A percentile compares a stretch with the other conserved stretches of the same genome.
Evolutionary conservation across 495 filamentous ascomycete species (phyloP).

Genomic region (Pseudomonodictys pantanalensis): DNA sequence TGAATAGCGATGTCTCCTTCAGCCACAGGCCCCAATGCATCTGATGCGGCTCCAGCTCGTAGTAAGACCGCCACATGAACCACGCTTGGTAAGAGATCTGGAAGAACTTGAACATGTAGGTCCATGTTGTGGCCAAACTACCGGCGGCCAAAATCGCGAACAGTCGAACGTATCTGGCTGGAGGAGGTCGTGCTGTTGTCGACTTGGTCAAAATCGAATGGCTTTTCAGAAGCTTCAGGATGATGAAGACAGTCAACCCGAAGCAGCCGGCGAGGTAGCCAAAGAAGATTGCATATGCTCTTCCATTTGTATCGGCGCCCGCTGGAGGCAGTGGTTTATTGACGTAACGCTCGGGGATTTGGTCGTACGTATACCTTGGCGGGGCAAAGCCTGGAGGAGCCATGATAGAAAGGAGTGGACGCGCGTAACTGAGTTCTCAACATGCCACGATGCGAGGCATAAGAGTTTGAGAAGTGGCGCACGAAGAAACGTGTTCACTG

Average conservation of each 20-base stretch:
- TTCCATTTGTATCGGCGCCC: conserved; percentile 22
- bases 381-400: conserved; percentile 19
- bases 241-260: conserved; percentile 29
- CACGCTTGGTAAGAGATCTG: conserved; percentile 23
- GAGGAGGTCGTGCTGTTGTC: conserved; percentile 3
- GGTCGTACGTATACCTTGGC: conserved; percentile 7
- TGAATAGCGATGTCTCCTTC: conserved; percentile 29
- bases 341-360: conserved; percentile 13
- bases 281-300: conserved; percentile 26
- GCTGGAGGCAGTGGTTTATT: conserved; percentile 6
- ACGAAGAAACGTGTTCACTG: conserved; percentile 28
- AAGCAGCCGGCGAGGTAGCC: conserved; percentile 26
- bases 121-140: conserved; percentile 32
- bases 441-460: background rate
- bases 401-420: conserved; percentile 5
- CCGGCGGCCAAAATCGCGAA: conserved; percentile 19
- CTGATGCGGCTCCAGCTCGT: conserved; percentile 3
- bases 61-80: conserved; percentile 19
- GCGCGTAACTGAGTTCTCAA: background rate
- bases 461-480: background rate
- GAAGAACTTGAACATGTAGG: conserved; percentile 30
- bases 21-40: conserved; percentile 30
- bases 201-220: conserved; percentile 11
- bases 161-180: conserved; percentile 8
- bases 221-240: conserved; percentile 18